Percentiles rank a stretch among this genome's conserved stretches.
Evolutionary conservation across 495 filamentous ascomycete genomes (phyloP).

Genomic region (Xylaria bambusicola): DNA sequence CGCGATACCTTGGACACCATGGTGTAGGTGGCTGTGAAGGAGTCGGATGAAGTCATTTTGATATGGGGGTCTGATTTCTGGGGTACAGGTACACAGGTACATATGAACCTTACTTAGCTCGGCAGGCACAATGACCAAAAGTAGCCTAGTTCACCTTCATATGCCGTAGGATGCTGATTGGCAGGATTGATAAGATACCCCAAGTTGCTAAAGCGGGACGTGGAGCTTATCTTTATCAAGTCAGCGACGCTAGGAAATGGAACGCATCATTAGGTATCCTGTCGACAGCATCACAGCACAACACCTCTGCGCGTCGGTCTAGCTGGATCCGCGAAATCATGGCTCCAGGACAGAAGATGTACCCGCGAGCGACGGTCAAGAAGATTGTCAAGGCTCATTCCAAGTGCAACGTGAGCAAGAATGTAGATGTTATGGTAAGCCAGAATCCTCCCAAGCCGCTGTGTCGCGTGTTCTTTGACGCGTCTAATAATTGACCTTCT

Average conservation of each 20-base stretch:
- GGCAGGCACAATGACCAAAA: too few relatives aligned
- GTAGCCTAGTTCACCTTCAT: not conserved
- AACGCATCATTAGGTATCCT: not conserved
- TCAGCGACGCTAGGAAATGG: too few relatives aligned
- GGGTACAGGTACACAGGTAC: not conserved
- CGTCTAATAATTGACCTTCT: slow-evolving; percentile 7
- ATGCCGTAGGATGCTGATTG: slow-evolving; percentile 7
- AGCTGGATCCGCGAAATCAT: slow-evolving; percentile 33
- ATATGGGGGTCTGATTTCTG: too few relatives aligned
- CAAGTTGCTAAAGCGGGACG: too few relatives aligned
- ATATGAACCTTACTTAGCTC: too few relatives aligned
- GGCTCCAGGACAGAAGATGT: slow-evolving; percentile 68
- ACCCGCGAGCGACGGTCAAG: slow-evolving; percentile 81
- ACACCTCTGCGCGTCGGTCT: not conserved
- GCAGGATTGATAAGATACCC: not conserved
- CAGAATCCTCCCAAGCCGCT: slow-evolving; percentile 16
- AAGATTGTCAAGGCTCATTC: slow-evolving; percentile 89
- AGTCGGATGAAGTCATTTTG: not conserved
- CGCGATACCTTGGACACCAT: not conserved
- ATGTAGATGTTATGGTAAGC: slow-evolving; percentile 81
- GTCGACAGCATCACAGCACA: not conserved
- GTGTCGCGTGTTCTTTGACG: slow-evolving; percentile 19
- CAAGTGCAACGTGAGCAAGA: slow-evolving; percentile 76
- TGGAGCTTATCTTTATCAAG: slow-evolving; percentile 2
- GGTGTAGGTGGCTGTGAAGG: not conserved